phyloP scores from a whole-genome alignment of 2,329 filamentous ascomycete species.

The Aspergillus sp. region DNA sequence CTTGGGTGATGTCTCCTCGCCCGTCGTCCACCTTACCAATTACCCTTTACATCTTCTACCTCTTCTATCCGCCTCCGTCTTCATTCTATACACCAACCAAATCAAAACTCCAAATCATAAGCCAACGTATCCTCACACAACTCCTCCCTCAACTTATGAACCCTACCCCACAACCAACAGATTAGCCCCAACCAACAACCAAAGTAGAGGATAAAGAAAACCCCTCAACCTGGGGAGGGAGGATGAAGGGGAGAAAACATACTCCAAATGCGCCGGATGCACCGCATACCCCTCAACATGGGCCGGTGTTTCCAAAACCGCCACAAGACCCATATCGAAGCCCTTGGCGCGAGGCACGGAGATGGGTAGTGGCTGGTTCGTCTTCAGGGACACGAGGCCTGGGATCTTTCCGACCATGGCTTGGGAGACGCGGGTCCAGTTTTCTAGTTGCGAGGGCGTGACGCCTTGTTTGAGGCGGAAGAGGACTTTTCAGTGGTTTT shows the following conservation, averaged over 20 bases:
- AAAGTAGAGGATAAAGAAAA: background rate
- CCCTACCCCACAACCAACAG: constrained; percentile 23
- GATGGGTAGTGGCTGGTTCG: constrained; percentile 37
- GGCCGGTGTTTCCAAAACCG: constrained; percentile 45
- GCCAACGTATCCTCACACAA: constrained; percentile 44
- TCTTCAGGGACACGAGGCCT: constrained; percentile 39
- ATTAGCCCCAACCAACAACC: background rate
- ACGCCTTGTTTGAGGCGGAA: constrained; percentile 45
- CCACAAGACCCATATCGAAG: constrained; percentile 48
- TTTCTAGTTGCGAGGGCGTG: constrained; percentile 31
- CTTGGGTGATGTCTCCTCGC: too few species aligned
- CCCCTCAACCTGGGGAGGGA: too few species aligned
- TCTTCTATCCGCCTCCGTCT: background rate
- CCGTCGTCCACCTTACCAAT: too few species aligned
- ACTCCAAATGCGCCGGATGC: constrained; percentile 50
- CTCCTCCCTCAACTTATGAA: constrained; percentile 40
- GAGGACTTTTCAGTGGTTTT: constrained; percentile 32
- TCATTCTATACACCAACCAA: background rate
- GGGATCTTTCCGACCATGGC: constrained; percentile 46
- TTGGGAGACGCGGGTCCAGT: constrained; percentile 31
- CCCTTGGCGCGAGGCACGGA: constrained; percentile 45
- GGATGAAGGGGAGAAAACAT: constrained; percentile 16
- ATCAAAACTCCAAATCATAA: constrained; percentile 41
- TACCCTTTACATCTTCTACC: too few species aligned
- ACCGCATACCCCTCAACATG: constrained; percentile 44